phyloP scores from a whole-genome alignment of 257 asterid genomes.

The Petrea volubilis region DNA sequence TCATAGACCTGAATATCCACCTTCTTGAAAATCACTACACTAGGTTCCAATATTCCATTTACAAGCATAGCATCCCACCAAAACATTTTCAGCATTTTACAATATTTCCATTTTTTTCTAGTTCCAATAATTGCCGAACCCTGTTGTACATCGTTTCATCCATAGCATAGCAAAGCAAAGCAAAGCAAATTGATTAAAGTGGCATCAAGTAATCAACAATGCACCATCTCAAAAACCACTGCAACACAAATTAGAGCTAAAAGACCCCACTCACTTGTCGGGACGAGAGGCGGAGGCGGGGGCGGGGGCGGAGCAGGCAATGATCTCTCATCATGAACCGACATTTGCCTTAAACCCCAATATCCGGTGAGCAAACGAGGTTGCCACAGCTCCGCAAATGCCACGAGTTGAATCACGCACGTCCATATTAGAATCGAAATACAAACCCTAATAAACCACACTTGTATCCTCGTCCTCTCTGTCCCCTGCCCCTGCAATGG shows the following conservation, averaged over 20 bases:
- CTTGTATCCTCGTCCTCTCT: conserved; percentile 59
- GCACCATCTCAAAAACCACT: neutral
- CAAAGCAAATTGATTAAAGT: neutral
- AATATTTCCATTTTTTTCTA: neutral
- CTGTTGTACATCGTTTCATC: neutral
- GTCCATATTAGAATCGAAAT: conserved; percentile 73
- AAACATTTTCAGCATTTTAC: neutral
- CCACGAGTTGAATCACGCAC: conserved; percentile 69
- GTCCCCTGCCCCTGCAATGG: conserved; percentile 51
- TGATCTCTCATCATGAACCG: conserved; percentile 38
- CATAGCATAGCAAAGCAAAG: neutral
- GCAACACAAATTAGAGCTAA: conserved; percentile 6
- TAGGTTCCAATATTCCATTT: neutral
- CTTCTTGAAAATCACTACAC: neutral
- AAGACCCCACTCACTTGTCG: conserved; percentile 47
- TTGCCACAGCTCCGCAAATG: conserved; percentile 64
- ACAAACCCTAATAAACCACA: conserved; percentile 71
- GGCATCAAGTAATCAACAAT: neutral
- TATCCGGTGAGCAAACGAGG: conserved; percentile 50
- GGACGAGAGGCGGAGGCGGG: conserved; percentile 36
- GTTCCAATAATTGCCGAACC: neutral
- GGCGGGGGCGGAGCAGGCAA: conserved; percentile 34
- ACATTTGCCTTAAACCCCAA: conserved; percentile 29
- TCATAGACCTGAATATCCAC: neutral
- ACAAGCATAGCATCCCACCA: neutral